Percentiles rank a stretch among this genome's conserved stretches.
phyloP scores from a whole-genome alignment of 1,139 yeast genomes.

The Pichia sp. region DNA sequence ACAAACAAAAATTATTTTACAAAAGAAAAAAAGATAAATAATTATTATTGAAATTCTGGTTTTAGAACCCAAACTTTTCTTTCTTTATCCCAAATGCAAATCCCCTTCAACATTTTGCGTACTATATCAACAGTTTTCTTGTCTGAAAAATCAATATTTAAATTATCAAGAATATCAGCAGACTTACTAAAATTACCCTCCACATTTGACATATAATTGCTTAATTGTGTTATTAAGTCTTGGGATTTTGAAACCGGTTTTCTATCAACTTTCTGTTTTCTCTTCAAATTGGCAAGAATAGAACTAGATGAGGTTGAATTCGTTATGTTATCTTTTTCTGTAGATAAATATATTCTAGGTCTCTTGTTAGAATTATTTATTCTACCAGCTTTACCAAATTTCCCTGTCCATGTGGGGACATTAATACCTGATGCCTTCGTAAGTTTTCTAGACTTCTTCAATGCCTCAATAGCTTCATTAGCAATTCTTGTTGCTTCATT shows the following conservation, averaged over 20 bases:
- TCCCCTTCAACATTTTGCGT: conserved; percentile 60
- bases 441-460: conserved; percentile 58
- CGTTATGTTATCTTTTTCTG: background rate
- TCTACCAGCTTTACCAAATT: conserved; percentile 75
- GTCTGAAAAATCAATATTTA: conserved; percentile 42
- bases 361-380: background rate
- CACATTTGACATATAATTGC: conserved; percentile 31
- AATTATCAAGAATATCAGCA: conserved; percentile 46
- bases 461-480: conserved; percentile 64
- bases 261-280: conserved; percentile 14
- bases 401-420: conserved; percentile 95
- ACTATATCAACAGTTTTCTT: conserved; percentile 56
- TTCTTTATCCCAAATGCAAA: conserved; percentile 60
- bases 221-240: conserved; percentile 25
- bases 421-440: conserved; percentile 67
- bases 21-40: background rate
- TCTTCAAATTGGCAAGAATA: conserved; percentile 35
- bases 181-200: conserved; percentile 48
- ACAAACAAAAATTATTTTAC: background rate
- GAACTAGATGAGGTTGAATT: conserved; percentile 20
- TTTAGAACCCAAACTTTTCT: conserved; percentile 61
- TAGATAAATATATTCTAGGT: background rate
- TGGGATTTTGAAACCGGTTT: conserved; percentile 18
- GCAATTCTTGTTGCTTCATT: conserved; percentile 77
- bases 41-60: conserved; percentile 39